phyloP scores from a whole-genome alignment of 2,329 filamentous ascomycete genomes.

The Fusarium buharicum region DNA sequence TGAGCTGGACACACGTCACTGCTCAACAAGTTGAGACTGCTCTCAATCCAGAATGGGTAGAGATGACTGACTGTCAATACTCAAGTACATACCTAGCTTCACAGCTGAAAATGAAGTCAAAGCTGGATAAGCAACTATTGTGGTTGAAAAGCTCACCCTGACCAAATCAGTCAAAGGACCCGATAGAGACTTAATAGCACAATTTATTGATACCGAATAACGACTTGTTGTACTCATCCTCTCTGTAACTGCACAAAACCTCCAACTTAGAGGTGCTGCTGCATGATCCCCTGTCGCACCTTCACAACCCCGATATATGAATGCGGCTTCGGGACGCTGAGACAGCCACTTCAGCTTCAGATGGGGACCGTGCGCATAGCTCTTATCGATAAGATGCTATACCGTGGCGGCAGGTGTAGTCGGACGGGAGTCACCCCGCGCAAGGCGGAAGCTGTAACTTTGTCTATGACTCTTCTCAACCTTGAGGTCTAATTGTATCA shows the following conservation, averaged over 20 bases:
- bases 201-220: slow-evolving; percentile 10
- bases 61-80: not conserved
- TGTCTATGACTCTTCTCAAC: slow-evolving; percentile 44
- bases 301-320: slow-evolving; percentile 33
- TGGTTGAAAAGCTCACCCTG: slow-evolving; percentile 10
- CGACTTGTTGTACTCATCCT: not conserved
- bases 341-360: not conserved
- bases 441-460: slow-evolving; percentile 20
- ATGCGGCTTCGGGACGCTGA: slow-evolving; percentile 23
- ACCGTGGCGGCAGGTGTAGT: no score
- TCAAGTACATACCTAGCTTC: not conserved
- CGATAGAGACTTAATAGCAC: slow-evolving; percentile 15
- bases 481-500: slow-evolving; percentile 15
- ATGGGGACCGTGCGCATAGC: slow-evolving; percentile 20
- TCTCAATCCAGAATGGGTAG: not conserved
- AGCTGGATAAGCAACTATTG: slow-evolving; percentile 1
- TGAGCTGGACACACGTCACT: slow-evolving; percentile 8
- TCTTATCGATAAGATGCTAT: slow-evolving; percentile 39
- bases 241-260: not conserved
- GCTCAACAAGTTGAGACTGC: not conserved
- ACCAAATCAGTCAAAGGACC: slow-evolving; percentile 2
- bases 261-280: not conserved
- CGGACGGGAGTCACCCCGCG: slow-evolving; percentile 42
- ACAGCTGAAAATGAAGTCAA: slow-evolving; percentile 1
- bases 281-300: not conserved